Base-by-base conservation (phyloP, 2,329 filamentous ascomycete species). In the Rhynchosporium agropyri region DNA sequence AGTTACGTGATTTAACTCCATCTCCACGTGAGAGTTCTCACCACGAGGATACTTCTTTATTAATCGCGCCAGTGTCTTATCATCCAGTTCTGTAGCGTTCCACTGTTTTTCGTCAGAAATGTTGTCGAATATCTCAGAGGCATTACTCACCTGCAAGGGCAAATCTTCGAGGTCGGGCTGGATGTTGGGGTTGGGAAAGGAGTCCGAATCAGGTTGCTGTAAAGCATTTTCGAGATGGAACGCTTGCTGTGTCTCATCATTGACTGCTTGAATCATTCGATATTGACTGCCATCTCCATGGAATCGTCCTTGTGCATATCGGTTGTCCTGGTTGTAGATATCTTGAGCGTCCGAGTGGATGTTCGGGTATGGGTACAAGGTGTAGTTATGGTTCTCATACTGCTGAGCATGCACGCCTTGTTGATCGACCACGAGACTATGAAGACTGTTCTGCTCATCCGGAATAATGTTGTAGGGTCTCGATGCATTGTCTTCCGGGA, bases 1-100 rank as follows among this genome's bases (percentile, higher is more conserved):
- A 59, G 29, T 20, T 40, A 12, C 28, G 20, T 50, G 29, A 31
- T 13, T 29, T n/a, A 10, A n/a, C 9, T n/a, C 13, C 9, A 13
- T 4, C 28, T 49, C 45, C 40, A 46, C 4, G 4, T 28, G 26
- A 29, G 51, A 29, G 15, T 42, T 42, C 36, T 26, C 46, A 1
- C 40, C 40, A 42, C 31, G 12, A 26, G 36, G 45, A 43, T 62
- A 58, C 26, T 48, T 46, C 29, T 53, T 54, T 26, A 58, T 20
- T 8, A 53, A 10, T 9, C 33, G 38, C 26, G 53, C 43, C 53
- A 58, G 29, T n/a, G 48, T 46, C 5, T 26, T 46, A 46, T 62
- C 54, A 26, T 58, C 38, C 7, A 53, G 20, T 6, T 46, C 13
- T 1, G 54, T 12, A 29, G 46, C 42, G 36, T 59, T 50, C 31